Percentiles rank a stretch among this genome's conserved stretches.
Evolutionary conservation across 495 filamentous ascomycete species (phyloP).

Genomic region (Podospora anserina): DNA sequence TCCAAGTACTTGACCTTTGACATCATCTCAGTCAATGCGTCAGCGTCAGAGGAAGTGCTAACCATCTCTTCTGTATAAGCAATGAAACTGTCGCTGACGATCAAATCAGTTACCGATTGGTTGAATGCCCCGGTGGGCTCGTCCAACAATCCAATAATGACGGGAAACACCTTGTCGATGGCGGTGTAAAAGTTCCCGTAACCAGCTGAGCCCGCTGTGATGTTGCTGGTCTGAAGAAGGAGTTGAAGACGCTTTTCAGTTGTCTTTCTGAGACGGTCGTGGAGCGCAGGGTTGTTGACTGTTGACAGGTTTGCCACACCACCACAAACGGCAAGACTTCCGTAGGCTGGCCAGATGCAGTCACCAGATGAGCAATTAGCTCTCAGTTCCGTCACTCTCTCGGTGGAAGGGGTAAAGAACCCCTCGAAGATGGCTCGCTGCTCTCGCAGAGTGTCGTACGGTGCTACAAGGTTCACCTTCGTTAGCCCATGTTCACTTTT

Average conservation of each 20-base stretch:
- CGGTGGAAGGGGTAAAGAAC: conserved; percentile 29
- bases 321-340: conserved; percentile 44
- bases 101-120: conserved; percentile 14
- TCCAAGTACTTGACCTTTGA: conserved; percentile 21
- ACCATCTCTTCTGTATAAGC: conserved; percentile 23
- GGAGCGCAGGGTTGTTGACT: conserved; percentile 10
- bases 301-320: conserved; percentile 36
- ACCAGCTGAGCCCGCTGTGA: conserved; percentile 8
- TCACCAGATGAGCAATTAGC: conserved; percentile 42
- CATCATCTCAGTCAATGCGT: conserved; percentile 10
- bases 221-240: conserved; percentile 12
- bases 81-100: conserved; percentile 20
- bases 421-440: conserved; percentile 39
- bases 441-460: conserved; percentile 29
- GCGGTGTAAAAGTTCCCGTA: conserved; percentile 8
- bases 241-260: conserved; percentile 10
- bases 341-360: conserved; percentile 42
- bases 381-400: conserved; percentile 9
- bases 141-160: conserved; percentile 14
- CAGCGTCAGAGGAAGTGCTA: neutral
- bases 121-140: conserved; percentile 20
- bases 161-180: conserved; percentile 10
- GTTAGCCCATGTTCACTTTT: neutral
- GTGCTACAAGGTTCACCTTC: conserved; percentile 6
- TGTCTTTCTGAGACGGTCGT: conserved; percentile 3